A percentile compares a stretch with the other conserved stretches of the same genome.
Evolutionary conservation across 2,329 filamentous ascomycete genomes (phyloP).

Genomic region (Fusarium brachygibbosum): DNA sequence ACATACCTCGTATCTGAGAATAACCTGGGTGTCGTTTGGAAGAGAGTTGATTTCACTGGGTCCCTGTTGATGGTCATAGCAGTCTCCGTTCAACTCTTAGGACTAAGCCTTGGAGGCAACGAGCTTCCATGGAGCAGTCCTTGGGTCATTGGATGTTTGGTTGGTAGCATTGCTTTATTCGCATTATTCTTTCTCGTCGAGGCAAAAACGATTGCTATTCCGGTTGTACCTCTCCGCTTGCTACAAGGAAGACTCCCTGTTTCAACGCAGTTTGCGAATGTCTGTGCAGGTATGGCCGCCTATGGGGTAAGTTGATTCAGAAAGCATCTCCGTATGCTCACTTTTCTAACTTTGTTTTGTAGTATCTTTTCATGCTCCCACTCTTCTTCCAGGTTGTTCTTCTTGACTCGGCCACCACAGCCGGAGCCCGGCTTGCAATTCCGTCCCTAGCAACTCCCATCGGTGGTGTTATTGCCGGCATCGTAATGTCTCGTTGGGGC

Average conservation of each 20-base stretch:
- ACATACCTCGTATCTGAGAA: conserved; percentile 48
- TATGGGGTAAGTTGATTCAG: conserved; percentile 66
- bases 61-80: conserved; percentile 69
- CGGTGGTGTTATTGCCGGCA: conserved; percentile 68
- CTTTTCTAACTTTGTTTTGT: conserved; percentile 29
- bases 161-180: conserved; percentile 60
- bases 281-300: conserved; percentile 71
- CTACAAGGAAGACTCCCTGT: conserved; percentile 67
- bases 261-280: conserved; percentile 69
- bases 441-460: conserved; percentile 72
- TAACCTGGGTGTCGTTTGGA: conserved; percentile 60
- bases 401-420: conserved; percentile 72
- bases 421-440: conserved; percentile 73
- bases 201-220: conserved; percentile 63
- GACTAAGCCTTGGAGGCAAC: conserved; percentile 69
- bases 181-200: conserved; percentile 63
- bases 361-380: conserved; percentile 77
- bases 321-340: not conserved
- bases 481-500: conserved; percentile 70
- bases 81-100: conserved; percentile 69
- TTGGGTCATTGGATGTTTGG: conserved; percentile 61
- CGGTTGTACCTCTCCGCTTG: conserved; percentile 69
- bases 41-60: conserved; percentile 70
- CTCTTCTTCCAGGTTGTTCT: conserved; percentile 78
- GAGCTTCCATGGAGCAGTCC: conserved; percentile 66